Percentiles rank a stretch among this genome's conserved stretches.
Evolutionary conservation across 495 filamentous ascomycete genomes (phyloP).

Genomic region (Filosporella fistucella): DNA sequence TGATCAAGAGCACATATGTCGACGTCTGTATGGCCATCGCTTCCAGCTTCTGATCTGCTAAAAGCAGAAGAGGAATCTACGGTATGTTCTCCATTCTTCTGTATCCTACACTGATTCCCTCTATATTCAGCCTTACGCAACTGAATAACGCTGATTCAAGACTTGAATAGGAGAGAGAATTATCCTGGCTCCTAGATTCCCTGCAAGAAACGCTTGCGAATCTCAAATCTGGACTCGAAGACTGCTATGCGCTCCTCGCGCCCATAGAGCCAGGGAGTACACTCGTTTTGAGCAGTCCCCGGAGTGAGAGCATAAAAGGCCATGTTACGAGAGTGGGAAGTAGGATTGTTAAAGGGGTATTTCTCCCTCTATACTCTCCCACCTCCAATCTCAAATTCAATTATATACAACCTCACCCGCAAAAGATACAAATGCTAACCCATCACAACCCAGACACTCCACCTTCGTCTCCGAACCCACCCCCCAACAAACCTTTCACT

Average conservation of each 20-base stretch:
- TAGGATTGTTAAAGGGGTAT: slow-evolving; percentile 69
- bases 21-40: slow-evolving; percentile 71
- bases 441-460: slow-evolving; percentile 31
- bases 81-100: slow-evolving; percentile 39
- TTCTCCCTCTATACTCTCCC: slow-evolving; percentile 24
- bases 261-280: slow-evolving; percentile 80
- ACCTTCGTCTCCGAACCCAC: slow-evolving; percentile 44
- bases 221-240: slow-evolving; percentile 79
- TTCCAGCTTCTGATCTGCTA: slow-evolving; percentile 58
- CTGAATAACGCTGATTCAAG: neutral
- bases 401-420: neutral
- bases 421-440: neutral
- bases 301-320: slow-evolving; percentile 88
- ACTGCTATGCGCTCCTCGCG: slow-evolving; percentile 79
- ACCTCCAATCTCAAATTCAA: neutral
- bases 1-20: slow-evolving; percentile 51
- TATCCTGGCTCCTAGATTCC: slow-evolving; percentile 79
- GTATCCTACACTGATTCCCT: no score
- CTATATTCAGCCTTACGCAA: neutral
- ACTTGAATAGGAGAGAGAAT: slow-evolving; percentile 60
- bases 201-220: slow-evolving; percentile 73
- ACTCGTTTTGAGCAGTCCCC: slow-evolving; percentile 78
- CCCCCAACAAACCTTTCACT: slow-evolving; percentile 43
- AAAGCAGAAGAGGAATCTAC: slow-evolving; percentile 62
- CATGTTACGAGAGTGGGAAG: slow-evolving; percentile 79